Percentiles rank a stretch among this genome's conserved stretches.
These are phyloP conservation scores for Maudiozyma barnettii DNA, from an alignment of 805 yeast genomes.

Conservation along the genomic window DNA sequence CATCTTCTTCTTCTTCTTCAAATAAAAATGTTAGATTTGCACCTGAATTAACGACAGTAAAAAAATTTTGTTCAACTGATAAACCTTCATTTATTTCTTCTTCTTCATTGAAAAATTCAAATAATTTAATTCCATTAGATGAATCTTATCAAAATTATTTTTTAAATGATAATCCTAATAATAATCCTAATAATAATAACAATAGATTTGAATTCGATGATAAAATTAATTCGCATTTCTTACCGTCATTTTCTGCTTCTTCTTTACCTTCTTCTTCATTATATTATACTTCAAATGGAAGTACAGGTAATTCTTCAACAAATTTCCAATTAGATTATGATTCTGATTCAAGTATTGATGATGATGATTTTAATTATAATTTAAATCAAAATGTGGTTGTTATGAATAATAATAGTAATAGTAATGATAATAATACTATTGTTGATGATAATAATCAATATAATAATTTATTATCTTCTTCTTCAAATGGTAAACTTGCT, in stretches of 20 bases:
- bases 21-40: constrained; percentile 60
- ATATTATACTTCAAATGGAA: not conserved
- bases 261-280: not conserved
- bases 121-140: constrained; percentile 12
- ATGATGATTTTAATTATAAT: constrained; percentile 2
- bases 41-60: constrained; percentile 48
- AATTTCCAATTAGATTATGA: constrained; percentile 14
- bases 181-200: not conserved
- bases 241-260: not conserved
- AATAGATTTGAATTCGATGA: not conserved
- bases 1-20: constrained; percentile 16
- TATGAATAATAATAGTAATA: not conserved
- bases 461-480: not conserved
- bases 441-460: not conserved
- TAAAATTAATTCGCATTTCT: not conserved
- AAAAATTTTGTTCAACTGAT: constrained; percentile 51
- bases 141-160: not conserved
- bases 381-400: not conserved
- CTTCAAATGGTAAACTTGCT: not conserved
- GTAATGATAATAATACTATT: not conserved
- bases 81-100: constrained; percentile 54
- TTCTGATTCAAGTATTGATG: constrained; percentile 14
- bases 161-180: not conserved
- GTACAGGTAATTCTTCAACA: not conserved
- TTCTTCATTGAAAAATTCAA: constrained; percentile 49